Conservation (phyloP, 2,329 filamentous ascomycete species). For the Aspergillus alliaceus region DNA sequence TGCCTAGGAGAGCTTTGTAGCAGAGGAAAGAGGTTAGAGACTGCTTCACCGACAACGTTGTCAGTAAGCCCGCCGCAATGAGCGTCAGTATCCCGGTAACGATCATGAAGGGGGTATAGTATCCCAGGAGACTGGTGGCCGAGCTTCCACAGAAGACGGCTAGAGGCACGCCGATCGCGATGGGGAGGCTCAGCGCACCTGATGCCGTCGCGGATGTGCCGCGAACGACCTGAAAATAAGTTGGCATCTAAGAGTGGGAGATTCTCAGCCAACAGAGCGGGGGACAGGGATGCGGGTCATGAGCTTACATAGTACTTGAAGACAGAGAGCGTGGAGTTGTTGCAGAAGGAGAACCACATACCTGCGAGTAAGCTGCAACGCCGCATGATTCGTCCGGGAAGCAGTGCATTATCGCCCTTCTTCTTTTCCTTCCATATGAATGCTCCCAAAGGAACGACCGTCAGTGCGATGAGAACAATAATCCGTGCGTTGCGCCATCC, state of each 20-base stretch:
- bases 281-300: background rate
- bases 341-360: slow-evolving; percentile 2
- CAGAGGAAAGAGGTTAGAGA: slow-evolving; percentile 23
- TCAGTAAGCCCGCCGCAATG: slow-evolving; percentile 29
- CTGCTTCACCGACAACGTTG: slow-evolving; percentile 17
- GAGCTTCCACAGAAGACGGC: slow-evolving; percentile 19
- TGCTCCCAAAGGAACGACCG: slow-evolving; percentile 32
- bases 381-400: slow-evolving; percentile 2
- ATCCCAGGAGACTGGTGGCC: slow-evolving; percentile 20
- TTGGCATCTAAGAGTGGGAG: background rate
- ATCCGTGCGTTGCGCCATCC: slow-evolving; percentile 42
- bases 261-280: slow-evolving; percentile 21
- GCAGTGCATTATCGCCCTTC: slow-evolving; percentile 2
- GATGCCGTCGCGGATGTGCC: slow-evolving; percentile 23
- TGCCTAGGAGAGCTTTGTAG: slow-evolving; percentile 29
- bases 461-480: slow-evolving; percentile 47
- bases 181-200: slow-evolving; percentile 27
- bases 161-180: slow-evolving; percentile 21
- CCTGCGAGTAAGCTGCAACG: slow-evolving; percentile 4
- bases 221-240: slow-evolving; percentile 32
- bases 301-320: slow-evolving; percentile 3
- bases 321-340: background rate
- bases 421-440: background rate
- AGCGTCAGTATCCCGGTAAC: slow-evolving; percentile 17
- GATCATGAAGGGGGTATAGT: slow-evolving; percentile 31